Base-by-base conservation (phyloP, 2,329 filamentous ascomycete genomes). In the Aspergillus hiratsukae region DNA sequence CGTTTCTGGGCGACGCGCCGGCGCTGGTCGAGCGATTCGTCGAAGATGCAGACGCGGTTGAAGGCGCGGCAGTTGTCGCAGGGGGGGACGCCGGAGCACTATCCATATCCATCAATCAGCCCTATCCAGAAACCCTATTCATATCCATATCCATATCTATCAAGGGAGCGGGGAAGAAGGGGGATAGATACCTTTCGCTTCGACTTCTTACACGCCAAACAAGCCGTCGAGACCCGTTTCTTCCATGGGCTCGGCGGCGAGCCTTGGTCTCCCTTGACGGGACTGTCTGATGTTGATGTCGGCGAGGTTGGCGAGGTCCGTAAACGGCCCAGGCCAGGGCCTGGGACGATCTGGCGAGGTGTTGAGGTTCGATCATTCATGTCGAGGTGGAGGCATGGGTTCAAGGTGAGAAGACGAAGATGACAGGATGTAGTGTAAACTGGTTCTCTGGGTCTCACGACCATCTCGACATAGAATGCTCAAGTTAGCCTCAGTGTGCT, bases 1-100 rank as follows among this genome's bases (percentile, higher is more conserved):
- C 73, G 66, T 56, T 76, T 77, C 9, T 71, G 71, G 0, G 70
- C 72, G 19, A 75, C 71, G 19, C 74, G 70, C 3, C 73, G 71
- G 10, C 75, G 69, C 8, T 83, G 83, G 54, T 87, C 81, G 35
- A 81, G 78, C 1, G 82, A 82, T 66, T 84, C 81, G 65, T 88
- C 85, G 66, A 86, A 81, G 28, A 87, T 78, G 3, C 75, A 77
- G 37, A 66, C 64, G 29, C 69, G 61, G 23, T 68, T 66, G 51
- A 71, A 72, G 29, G 69, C 57, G 35, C 67, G 64, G 59, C 75
- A 77, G 50, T 74, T 74, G 25, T 72, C 65, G 52, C 75, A 77
- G 1, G 74, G 74, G 8, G 69, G 57, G 7, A 62, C 61, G 11
- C 73, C 72, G 17, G 73, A 73, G 58, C 73, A 76, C 71, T 35